phyloP scores from a whole-genome alignment of 2,329 filamentous ascomycete species.

The Stagonosporopsis rhizophila region DNA sequence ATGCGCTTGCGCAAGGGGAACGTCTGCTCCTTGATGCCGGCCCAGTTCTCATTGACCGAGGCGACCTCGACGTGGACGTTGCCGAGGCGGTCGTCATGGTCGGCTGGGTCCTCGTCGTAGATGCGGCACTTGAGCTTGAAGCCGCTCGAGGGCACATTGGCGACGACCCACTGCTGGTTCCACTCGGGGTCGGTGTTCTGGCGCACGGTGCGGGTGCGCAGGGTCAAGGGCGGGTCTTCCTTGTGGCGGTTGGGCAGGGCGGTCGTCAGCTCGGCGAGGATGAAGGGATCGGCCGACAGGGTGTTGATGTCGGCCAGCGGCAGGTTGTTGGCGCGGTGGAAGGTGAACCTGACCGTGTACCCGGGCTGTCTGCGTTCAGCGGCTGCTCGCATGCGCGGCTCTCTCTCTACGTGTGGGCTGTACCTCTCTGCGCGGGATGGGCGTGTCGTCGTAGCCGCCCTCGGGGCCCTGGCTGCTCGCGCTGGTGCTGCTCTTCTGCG shows the following conservation, averaged over 20 bases:
- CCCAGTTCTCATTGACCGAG: slow-evolving; percentile 69
- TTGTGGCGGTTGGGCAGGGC: slow-evolving; percentile 78
- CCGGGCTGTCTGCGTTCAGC: slow-evolving; percentile 65
- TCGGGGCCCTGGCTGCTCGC: slow-evolving; percentile 59
- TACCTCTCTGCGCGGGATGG: slow-evolving; percentile 64
- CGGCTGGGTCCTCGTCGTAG: slow-evolving; percentile 87
- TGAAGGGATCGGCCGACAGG: slow-evolving; percentile 82
- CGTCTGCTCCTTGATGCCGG: slow-evolving; percentile 67
- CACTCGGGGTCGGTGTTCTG: slow-evolving; percentile 77
- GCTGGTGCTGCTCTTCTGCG: slow-evolving; percentile 36
- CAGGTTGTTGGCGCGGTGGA: slow-evolving; percentile 81
- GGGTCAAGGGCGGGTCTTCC: slow-evolving; percentile 77
- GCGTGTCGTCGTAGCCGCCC: slow-evolving; percentile 81
- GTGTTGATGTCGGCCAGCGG: slow-evolving; percentile 81
- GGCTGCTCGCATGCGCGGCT: background rate
- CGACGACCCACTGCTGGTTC: slow-evolving; percentile 87
- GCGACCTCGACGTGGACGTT: slow-evolving; percentile 77
- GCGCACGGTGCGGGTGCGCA: slow-evolving; percentile 79
- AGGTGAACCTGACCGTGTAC: slow-evolving; percentile 84
- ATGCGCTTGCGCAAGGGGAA: slow-evolving; percentile 82
- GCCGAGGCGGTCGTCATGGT: slow-evolving; percentile 86
- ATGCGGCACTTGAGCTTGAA: slow-evolving; percentile 85
- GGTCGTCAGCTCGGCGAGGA: slow-evolving; percentile 77
- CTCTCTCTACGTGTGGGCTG: background rate
- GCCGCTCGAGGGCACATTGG: slow-evolving; percentile 80